phyloP scores from a whole-genome alignment of 2,329 filamentous ascomycete species.

The Botrytis squamosa region DNA sequence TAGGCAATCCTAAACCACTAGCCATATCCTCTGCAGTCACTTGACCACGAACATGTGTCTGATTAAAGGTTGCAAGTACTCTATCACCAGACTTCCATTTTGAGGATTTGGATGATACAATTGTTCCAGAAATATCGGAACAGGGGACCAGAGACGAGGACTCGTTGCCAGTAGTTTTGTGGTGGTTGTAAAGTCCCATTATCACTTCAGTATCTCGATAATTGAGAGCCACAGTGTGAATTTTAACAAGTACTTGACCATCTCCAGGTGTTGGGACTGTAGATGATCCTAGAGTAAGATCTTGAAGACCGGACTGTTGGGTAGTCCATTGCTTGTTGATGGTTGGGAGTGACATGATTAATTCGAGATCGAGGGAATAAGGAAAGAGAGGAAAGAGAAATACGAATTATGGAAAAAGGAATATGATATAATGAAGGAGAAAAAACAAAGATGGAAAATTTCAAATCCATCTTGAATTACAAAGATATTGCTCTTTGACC shows the following conservation, averaged over 20 bases:
- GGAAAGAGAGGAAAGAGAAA: neutral
- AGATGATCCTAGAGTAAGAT: conserved; percentile 47
- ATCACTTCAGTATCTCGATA: conserved; percentile 37
- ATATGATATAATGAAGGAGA: neutral
- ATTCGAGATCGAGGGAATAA: neutral
- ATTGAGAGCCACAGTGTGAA: conserved; percentile 35
- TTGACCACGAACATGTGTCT: conserved; percentile 43
- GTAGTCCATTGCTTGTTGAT: conserved; percentile 53
- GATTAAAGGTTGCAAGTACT: conserved; percentile 65
- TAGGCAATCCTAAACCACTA: conserved; percentile 62
- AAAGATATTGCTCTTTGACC: conserved; percentile 12
- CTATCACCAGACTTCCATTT: conserved; percentile 58
- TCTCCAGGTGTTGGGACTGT: conserved; percentile 49
- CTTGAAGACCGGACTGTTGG: conserved; percentile 54
- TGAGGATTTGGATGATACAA: conserved; percentile 49
- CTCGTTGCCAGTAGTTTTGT: conserved; percentile 50
- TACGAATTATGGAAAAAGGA: neutral
- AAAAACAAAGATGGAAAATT: neutral
- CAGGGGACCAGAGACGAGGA: conserved; percentile 51
- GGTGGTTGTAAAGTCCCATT: conserved; percentile 57
- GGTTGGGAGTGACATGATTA: conserved; percentile 28
- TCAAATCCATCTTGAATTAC: neutral
- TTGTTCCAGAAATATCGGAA: conserved; percentile 67
- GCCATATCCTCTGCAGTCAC: conserved; percentile 38
- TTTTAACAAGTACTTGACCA: conserved; percentile 45